Conservation (phyloP, 768 basidiomycete species). For the Russula compacta region DNA sequence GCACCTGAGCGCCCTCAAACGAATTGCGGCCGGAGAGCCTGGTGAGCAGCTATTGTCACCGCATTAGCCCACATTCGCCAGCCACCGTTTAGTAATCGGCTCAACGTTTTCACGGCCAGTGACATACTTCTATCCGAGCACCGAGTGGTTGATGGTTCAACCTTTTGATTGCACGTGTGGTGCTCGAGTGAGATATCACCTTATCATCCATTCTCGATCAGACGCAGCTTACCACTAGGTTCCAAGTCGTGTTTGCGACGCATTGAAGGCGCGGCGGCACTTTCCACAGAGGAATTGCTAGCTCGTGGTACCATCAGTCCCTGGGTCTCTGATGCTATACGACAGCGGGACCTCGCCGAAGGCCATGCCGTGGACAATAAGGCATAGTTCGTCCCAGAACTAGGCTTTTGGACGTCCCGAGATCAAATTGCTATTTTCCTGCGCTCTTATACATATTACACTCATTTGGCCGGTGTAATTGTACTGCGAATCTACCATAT, state of each 20-base stretch:
- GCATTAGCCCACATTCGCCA: constrained; percentile 11
- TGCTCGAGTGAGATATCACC: not conserved
- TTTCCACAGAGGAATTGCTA: not conserved
- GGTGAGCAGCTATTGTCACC: constrained; percentile 30
- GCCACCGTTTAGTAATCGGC: constrained; percentile 12
- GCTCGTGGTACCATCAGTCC: not conserved
- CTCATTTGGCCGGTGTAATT: not conserved
- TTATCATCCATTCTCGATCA: not conserved
- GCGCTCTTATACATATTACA: not conserved
- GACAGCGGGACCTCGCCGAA: not conserved
- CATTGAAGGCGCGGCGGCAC: not conserved
- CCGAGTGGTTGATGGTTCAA: constrained; percentile 63
- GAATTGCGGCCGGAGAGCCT: constrained; percentile 30
- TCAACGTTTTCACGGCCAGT: constrained; percentile 25
- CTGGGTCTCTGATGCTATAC: constrained; percentile 8
- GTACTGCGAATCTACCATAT: not conserved
- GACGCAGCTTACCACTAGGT: not conserved
- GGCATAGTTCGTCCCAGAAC: not conserved
- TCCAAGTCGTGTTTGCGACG: constrained; percentile 4
- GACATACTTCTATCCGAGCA: constrained; percentile 58
- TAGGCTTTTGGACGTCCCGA: not conserved
- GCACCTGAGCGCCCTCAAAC: constrained; percentile 39
- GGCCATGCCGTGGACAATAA: not conserved
- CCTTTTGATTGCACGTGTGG: constrained; percentile 49
- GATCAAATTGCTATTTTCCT: not conserved